Evolutionary conservation across 2,329 filamentous ascomycete species (phyloP), one percentile per base, ranked within the genome.

Genomic region (Aspergillus viridinutans): DNA sequence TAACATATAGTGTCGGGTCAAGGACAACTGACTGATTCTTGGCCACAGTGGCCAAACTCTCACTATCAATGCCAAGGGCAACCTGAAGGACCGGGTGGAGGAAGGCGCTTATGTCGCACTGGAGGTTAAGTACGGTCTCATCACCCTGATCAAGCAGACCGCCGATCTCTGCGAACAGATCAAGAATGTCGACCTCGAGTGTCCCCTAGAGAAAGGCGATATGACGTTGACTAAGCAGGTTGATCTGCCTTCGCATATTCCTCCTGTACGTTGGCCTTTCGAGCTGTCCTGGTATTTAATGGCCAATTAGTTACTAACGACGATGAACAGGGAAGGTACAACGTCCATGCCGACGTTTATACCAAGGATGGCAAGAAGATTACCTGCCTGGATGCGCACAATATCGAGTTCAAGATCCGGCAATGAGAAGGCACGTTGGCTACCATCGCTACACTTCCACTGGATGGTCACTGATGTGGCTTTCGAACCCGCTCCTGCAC

Each of bases 91-190:
- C 69, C 76, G 81, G 52, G 86, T 99, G 62, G 83, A 86, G 55
- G 73, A 91, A 57, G 93, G 91, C 57, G 90, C 93, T 58, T 90
- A 90, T 67, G 88, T 97, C 61, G 81, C 88, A 50, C 74, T 99
- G 43, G 83, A 87, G 64, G 93, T 99, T 77, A 97, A 96, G 79
- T 97, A 96, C 75, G 93, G 93, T 59, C 81, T 96, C 64, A 97
- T 99, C 74, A 90, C 86, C 55, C 84, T 99, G 62, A 85, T 99
- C 75, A 90, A 84, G 74, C 89, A 89, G 63, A 84, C 82, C 64
- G 86, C 88, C 68, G 89, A 96, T 71, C 84, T 97, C 40, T 99
- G 94, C 80, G 90, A 97, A 59, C 88, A 96, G 73, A 85, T 96
- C 63, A 80, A 84, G 72, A 92, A 97, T 65, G 90, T 97, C 48